Base-by-base conservation (phyloP, 2,329 filamentous ascomycete species). In the Talaromyces sp. region DNA sequence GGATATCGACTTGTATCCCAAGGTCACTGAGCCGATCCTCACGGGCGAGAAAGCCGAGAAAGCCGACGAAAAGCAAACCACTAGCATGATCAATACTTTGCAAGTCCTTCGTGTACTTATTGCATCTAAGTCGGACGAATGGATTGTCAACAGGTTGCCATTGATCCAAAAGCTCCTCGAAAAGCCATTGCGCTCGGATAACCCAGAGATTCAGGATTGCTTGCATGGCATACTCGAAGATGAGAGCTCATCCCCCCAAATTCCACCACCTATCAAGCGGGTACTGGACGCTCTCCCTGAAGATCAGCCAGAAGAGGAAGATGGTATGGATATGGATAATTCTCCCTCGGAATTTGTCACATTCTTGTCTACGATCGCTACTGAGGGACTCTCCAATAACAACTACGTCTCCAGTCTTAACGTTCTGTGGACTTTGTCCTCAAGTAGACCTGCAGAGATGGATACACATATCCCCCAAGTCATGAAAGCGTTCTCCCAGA, bases 401-500 rank as follows among this genome's bases (percentile, higher is more conserved):
- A 91, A 91, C 64, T 91, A 95, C 67, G 84, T 92, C 17, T 91
- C 92, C 11, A 91, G 91, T 45, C 88, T 99, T 70, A 97, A 96
- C 70, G 88, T 96, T 22, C 78, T 99, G 15, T 97, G 92, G 92
- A 94, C 91, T 15, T 77, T 99, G 19, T 91, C 91, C 5, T 85
- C 89, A 66, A 87, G 89, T 60, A 92, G 89, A 67, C 89, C 93
- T 1, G 85, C 88, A 13, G 87, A 94, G 63, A 90, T 99, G 61
- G 94, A 99, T 71, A 83, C 89, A 60, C 94, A 99, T 68, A 91
- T 97, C 56, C 79, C 83, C 2, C 85, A 88, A 28, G 80, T 99
- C 43, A 96, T 99, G 88, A 97, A 96, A 73, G 91, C 90, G 0
- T 82, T 99, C 65, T 93, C 96, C 65, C 84, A 85, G 52, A 97